Evolutionary conservation across 2,329 filamentous ascomycete species (phyloP).

Genomic region (Phialocephala subalpina): DNA sequence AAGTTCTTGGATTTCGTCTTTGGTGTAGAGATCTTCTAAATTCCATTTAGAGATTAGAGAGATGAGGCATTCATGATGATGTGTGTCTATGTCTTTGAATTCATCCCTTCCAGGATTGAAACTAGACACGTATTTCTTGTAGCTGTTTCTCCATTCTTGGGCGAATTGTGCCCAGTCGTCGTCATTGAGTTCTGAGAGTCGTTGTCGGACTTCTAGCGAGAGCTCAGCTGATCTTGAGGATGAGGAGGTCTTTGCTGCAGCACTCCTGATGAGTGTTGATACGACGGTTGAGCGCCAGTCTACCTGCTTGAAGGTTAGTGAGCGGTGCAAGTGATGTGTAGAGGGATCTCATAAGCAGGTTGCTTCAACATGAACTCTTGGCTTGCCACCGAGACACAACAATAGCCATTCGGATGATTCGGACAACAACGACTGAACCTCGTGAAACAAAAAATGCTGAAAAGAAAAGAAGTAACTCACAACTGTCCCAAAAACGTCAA

Average conservation of each 20-base stretch:
- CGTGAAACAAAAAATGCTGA: neutral
- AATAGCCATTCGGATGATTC: neutral
- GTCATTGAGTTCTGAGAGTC: constrained; percentile 58
- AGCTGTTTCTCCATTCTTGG: constrained; percentile 73
- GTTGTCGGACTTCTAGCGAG: constrained; percentile 54
- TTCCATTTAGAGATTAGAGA: constrained; percentile 63
- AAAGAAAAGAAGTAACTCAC: constrained; percentile 44
- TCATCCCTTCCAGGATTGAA: constrained; percentile 55
- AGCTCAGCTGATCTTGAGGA: constrained; percentile 54
- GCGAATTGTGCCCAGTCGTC: constrained; percentile 71
- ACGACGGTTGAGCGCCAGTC: constrained; percentile 78
- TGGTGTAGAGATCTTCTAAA: constrained; percentile 66
- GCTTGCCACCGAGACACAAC: neutral
- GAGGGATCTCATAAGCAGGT: neutral
- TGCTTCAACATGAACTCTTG: neutral
- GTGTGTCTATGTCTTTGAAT: constrained; percentile 77
- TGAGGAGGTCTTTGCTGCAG: constrained; percentile 56
- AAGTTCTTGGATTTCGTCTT: constrained; percentile 69
- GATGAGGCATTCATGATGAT: constrained; percentile 70
- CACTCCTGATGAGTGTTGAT: constrained; percentile 61
- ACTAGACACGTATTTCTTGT: constrained; percentile 64
- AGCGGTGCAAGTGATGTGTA: neutral
- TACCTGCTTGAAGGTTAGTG: constrained; percentile 45
- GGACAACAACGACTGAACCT: neutral
- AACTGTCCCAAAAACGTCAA: constrained; percentile 82